Percentiles rank a stretch among this genome's conserved stretches.
These are phyloP conservation scores for Aspergillus fructus DNA, from an alignment of 2,329 filamentous ascomycete genomes.

Conservation along the genomic window DNA sequence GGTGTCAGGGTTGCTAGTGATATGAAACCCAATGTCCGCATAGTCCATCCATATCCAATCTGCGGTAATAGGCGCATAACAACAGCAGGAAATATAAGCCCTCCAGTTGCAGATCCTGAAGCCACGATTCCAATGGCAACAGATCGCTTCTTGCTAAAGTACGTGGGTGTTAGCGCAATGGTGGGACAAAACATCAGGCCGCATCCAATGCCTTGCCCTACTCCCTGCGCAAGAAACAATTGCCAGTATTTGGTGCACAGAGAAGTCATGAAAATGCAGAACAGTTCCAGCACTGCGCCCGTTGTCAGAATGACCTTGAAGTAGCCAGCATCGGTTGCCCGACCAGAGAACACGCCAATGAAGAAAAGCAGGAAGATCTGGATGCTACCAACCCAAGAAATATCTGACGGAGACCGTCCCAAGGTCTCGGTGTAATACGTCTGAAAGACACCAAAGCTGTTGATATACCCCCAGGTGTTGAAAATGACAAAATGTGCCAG, in stretches of 20 bases:
- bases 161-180: slow-evolving; percentile 57
- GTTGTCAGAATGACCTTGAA: slow-evolving; percentile 46
- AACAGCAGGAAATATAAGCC: slow-evolving; percentile 62
- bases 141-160: slow-evolving; percentile 59
- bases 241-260: slow-evolving; percentile 52
- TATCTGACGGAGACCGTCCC: slow-evolving; percentile 45
- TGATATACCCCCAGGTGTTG: slow-evolving; percentile 57
- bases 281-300: slow-evolving; percentile 45
- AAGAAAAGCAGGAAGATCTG: slow-evolving; percentile 54
- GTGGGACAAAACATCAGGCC: slow-evolving; percentile 57
- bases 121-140: slow-evolving; percentile 62
- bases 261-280: slow-evolving; percentile 54
- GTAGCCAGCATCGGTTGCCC: slow-evolving; percentile 53
- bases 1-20: slow-evolving; percentile 49
- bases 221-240: slow-evolving; percentile 51
- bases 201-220: slow-evolving; percentile 58
- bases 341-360: slow-evolving; percentile 52
- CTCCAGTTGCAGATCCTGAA: slow-evolving; percentile 61
- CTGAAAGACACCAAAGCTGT: slow-evolving; percentile 58
- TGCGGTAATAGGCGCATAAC: slow-evolving; percentile 57
- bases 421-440: slow-evolving; percentile 50
- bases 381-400: slow-evolving; percentile 54
- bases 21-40: slow-evolving; percentile 62
- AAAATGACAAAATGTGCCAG: slow-evolving; percentile 56
- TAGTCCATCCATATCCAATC: slow-evolving; percentile 65